Evolutionary conservation across 371 early-diverging fungal species (phyloP), one percentile per base, ranked within the genome.

Genomic region (Haplosporangium sp.): DNA sequence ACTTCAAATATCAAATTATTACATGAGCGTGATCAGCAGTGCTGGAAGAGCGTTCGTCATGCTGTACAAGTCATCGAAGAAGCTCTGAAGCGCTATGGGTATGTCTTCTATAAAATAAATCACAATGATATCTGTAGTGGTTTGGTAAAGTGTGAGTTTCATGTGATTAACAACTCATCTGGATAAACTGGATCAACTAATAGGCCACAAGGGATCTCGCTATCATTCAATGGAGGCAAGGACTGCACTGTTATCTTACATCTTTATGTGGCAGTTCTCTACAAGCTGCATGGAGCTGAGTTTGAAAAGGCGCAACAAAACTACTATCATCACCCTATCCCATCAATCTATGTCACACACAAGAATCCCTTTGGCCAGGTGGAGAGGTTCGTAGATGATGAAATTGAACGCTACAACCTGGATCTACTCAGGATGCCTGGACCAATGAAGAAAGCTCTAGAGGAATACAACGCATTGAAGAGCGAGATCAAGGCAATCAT

Each of bases 221-320:
- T 98, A 39, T 93, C 94, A 65, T 98, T 97, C 78, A 98, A 98
- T 81, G 99, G 99, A 15, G 99, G 99, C 34, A 98, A 98, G 83
- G 99, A 98, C 83, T 98, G 99, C 85, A 97, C 97, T 1, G 96
- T 96, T 8, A 84, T 98, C 60, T 85, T 98, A 39, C 94, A 96
- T 83, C 84, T 98, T 35, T 89, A 93, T 13, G 86, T 88, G 10
- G 93, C 93, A 2, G 93, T 88, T 3, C 84, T 89, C 38, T 76
- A 86, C 73, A 83, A 84, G 63, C 62, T 78, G 6, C 66, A 85
- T 55, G 69, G 69, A 48, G n/a, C 65, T 13, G 52, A 66, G 63
- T 44, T 70, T 53, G 45, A 19, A 38, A n/a, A 50, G 1, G 15
- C 61, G n/a, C 61, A 58, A 27, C 59, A 27, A 10, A 27, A 2